These are phyloP conservation scores for Lactarius hengduanensis DNA, from an alignment of 768 basidiomycete species.

Conservation along the genomic window DNA sequence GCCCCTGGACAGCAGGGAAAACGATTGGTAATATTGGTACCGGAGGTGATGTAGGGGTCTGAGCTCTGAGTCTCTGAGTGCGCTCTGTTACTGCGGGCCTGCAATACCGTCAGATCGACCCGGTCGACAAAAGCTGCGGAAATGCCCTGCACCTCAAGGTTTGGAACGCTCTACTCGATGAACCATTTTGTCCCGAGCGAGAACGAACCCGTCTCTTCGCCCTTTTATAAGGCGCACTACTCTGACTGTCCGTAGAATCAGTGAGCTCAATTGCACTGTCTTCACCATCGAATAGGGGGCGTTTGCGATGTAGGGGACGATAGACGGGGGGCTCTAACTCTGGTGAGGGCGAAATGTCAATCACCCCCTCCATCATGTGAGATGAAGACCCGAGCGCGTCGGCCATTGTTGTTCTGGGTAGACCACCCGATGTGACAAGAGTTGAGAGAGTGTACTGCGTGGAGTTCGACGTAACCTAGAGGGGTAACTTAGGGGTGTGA, in stretches of 20 bases:
- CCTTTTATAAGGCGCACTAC: slow-evolving; percentile 11
- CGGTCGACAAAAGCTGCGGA: not conserved
- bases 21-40: not conserved
- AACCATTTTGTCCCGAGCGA: not conserved
- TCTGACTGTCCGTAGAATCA: slow-evolving; percentile 47
- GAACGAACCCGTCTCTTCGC: slow-evolving; percentile 9
- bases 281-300: slow-evolving; percentile 17
- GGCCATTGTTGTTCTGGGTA: not conserved
- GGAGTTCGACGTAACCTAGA: not conserved
- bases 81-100: slow-evolving; percentile 1
- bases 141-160: slow-evolving; percentile 12
- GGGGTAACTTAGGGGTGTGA: not conserved
- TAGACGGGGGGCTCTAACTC: slow-evolving; percentile 12
- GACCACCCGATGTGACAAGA: not conserved
- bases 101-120: not conserved
- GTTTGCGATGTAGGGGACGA: slow-evolving; percentile 24
- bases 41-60: not conserved
- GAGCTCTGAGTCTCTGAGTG: not conserved
- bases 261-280: slow-evolving; percentile 49
- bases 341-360: slow-evolving; percentile 26
- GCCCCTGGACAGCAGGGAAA: not conserved
- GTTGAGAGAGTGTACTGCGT: not conserved
- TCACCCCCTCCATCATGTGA: slow-evolving; percentile 23
- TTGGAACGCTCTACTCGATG: not conserved
- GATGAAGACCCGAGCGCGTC: slow-evolving; percentile 3